Base-by-base conservation (phyloP, 192 early-diverging fungal genomes). In the Entomortierella beljakovae region DNA sequence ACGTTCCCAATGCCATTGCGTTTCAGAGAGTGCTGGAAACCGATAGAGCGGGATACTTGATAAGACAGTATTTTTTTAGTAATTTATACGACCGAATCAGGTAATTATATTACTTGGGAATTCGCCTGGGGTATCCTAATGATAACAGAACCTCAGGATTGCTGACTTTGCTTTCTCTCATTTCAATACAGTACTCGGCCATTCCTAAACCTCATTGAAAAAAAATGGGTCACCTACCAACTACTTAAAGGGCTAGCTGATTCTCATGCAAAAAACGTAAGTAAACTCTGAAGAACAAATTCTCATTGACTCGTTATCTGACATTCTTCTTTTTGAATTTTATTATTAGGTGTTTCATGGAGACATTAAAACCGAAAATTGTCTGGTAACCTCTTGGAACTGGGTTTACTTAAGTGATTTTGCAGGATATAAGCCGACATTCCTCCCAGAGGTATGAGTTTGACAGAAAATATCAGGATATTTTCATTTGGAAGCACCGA, bases 31-130 rank as follows among this genome's bases (percentile, higher is more conserved):
- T 97, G 26, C 62, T 97, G 33, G 96, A 98, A 71, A 98, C 97
- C 6, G 94, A 97, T 8, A 86, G 88, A 23, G 96, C 96, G 9
- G 95, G 92, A 20, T 99, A 97, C 61, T 61, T 97, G 57, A 83
- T 97, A 58, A 86, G 97, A 16, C 96, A 97, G 73, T 93, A 92
- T 69, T 81, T 98, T 61, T 94, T 94, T 64, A 90, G 90, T 72
- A 97, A 91, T 85, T 88, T 99, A n/a, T 99, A 99, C 55, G 97
- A 99, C 83, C 91, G 96, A 8, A 95, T 98, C 34, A 93, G 92
- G 92, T 92, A 50, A 15, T 3, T 11, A 35, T 6, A 34, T n/a
- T n/a, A n/a, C n/a, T n/a, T n/a, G n/a, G n/a, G n/a, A n/a, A n/a
- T n/a, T n/a, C n/a, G n/a, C n/a, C n/a, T n/a, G n/a, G n/a, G n/a